A percentile compares a stretch with the other conserved stretches of the same genome.
These are phyloP conservation scores for Diphasiastrum complanatum DNA, from an alignment of 83 land plant species.

Conservation along the genomic window DNA sequence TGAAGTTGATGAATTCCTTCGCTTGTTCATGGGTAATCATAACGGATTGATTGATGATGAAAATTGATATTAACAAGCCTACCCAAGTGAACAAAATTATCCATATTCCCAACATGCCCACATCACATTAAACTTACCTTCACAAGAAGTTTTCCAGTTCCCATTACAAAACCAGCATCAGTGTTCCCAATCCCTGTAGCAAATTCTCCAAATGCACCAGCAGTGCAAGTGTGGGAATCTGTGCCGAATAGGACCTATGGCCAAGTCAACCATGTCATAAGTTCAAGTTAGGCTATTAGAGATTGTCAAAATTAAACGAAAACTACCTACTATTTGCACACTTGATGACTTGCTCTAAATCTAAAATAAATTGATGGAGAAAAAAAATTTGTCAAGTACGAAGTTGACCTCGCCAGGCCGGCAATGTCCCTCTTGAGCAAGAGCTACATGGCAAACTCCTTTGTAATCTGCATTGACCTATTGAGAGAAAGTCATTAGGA, in stretches of 20 bases:
- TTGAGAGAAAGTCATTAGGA: neutral
- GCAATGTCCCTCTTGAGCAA: slow-evolving; percentile 98
- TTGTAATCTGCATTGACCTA: slow-evolving; percentile 91
- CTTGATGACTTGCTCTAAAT: too few species aligned
- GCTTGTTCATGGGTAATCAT: too few species aligned
- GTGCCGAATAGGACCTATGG: slow-evolving; percentile 86
- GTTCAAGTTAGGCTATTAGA: too few species aligned
- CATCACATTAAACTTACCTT: slow-evolving; percentile 47
- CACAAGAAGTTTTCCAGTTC: slow-evolving; percentile 75
- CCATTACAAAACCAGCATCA: slow-evolving; percentile 94
- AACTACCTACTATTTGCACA: neutral
- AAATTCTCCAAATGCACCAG: slow-evolving; percentile 95
- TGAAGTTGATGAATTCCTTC: too few species aligned
- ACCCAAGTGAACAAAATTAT: too few species aligned
- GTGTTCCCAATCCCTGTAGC: slow-evolving; percentile 98
- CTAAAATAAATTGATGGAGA: too few species aligned
- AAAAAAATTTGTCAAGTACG: neutral
- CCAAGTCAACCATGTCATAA: too few species aligned
- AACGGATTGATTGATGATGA: too few species aligned
- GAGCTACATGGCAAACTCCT: slow-evolving; percentile 95
- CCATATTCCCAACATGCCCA: neutral
- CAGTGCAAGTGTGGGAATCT: slow-evolving; percentile 96
- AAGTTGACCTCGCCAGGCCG: slow-evolving; percentile 85
- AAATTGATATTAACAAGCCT: too few species aligned
- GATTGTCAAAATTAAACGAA: neutral